Percentiles rank a stretch among this genome's conserved stretches.
Conservation (phyloP, 2,329 filamentous ascomycete genomes). For the Fusarium marasasianum region DNA sequence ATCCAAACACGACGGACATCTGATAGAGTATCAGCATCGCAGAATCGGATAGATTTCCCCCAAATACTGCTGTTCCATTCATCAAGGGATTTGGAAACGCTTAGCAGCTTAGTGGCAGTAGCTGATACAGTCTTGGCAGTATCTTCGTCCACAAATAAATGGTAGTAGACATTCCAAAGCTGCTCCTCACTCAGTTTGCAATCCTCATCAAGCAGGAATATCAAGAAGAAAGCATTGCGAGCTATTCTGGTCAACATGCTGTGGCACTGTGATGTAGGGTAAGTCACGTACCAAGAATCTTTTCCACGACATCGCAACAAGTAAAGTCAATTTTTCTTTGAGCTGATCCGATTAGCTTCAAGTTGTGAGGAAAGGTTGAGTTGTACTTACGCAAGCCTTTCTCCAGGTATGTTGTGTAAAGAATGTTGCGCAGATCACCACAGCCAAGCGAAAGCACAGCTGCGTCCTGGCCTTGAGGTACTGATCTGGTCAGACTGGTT, state of each 20-base stretch:
- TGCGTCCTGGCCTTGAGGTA: conserved; percentile 61
- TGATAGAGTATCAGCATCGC: conserved; percentile 56
- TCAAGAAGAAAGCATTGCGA: conserved; percentile 64
- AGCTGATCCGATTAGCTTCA: conserved; percentile 44
- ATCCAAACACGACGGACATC: conserved; percentile 53
- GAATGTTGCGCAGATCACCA: conserved; percentile 65
- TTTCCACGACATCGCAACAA: conserved; percentile 62
- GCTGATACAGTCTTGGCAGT: conserved; percentile 49
- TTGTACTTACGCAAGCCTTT: conserved; percentile 47
- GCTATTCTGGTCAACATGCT: conserved; percentile 48
- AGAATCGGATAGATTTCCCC: conserved; percentile 57
- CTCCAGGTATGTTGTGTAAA: conserved; percentile 62
- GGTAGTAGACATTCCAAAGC: conserved; percentile 66
- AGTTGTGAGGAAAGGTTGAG: neutral
- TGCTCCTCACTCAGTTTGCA: conserved; percentile 37
- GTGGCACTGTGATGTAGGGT: neutral
- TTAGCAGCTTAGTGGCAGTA: conserved; percentile 57
- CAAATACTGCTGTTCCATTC: conserved; percentile 59
- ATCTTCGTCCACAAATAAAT: conserved; percentile 55
- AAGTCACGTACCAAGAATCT: conserved; percentile 56
- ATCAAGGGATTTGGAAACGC: conserved; percentile 49
- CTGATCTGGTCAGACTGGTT: conserved; percentile 55
- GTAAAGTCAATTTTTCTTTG: conserved; percentile 62
- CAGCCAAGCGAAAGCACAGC: conserved; percentile 64
- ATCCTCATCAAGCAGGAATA: conserved; percentile 57